Percentiles rank a stretch among this genome's conserved stretches.
These are phyloP conservation scores for Kondoa malvinella DNA, from an alignment of 768 basidiomycete genomes.

Conservation along the genomic window DNA sequence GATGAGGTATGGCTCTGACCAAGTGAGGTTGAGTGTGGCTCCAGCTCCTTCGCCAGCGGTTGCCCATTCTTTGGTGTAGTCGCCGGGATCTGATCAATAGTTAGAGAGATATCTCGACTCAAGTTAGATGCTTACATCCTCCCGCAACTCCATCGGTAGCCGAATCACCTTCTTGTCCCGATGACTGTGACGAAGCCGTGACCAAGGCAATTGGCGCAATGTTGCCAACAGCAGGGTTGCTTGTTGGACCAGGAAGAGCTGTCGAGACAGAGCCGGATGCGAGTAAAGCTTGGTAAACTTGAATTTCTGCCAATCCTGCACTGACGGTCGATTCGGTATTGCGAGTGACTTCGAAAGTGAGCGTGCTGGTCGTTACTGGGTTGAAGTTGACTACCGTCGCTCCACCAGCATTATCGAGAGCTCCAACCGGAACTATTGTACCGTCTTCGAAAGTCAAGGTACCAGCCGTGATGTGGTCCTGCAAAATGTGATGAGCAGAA, in stretches of 20 bases:
- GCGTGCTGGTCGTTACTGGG: conserved; percentile 7
- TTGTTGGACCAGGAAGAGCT: not conserved
- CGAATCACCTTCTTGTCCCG: not conserved
- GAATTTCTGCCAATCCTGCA: conserved; percentile 19
- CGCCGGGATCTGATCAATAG: conserved; percentile 12
- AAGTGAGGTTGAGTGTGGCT: conserved; percentile 12
- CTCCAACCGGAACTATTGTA: not conserved
- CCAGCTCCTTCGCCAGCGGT: conserved; percentile 10
- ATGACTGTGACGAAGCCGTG: not conserved
- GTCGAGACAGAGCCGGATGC: conserved; percentile 5
- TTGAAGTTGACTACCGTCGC: not conserved
- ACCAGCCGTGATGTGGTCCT: conserved; percentile 3
- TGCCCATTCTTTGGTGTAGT: conserved; percentile 16
- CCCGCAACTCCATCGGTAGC: not conserved
- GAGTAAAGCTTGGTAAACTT: conserved; percentile 4
- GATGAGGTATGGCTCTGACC: conserved; percentile 10
- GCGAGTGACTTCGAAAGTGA: conserved; percentile 16
- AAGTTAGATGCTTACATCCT: not conserved
- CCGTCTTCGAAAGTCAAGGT: not conserved
- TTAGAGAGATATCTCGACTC: too few species aligned
- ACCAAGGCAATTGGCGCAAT: not conserved
- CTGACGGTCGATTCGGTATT: conserved; percentile 9
- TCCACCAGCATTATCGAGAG: not conserved
- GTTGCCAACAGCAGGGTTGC: not conserved
- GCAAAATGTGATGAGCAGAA: not conserved